A percentile compares a stretch with the other conserved stretches of the same genome.
Conservation (phyloP, 202 grass and related monocot species). For the Panicum hallii region DNA sequence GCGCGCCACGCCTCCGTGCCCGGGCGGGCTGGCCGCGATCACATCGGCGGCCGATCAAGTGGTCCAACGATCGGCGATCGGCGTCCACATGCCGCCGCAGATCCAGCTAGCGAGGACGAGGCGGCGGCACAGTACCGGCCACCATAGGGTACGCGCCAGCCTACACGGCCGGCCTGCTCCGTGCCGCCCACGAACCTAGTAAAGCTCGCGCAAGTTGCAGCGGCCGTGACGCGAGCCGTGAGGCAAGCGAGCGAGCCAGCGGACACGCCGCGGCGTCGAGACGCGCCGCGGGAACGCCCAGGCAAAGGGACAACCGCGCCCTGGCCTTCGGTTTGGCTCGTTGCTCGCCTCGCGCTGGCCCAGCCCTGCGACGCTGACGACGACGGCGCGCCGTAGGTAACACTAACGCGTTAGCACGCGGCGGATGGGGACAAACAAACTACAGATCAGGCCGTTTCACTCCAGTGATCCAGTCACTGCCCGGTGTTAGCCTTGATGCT, state of each 20-base stretch:
- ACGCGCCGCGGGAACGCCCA: not conserved
- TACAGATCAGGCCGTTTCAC: not conserved
- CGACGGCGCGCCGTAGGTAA: not conserved
- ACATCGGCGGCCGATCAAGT: slow-evolving; percentile 1
- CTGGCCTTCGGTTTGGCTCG: not conserved
- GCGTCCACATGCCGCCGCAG: not conserved
- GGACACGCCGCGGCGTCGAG: not conserved
- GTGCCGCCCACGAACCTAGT: not conserved
- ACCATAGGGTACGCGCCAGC: no score
- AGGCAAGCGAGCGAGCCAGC: not conserved
- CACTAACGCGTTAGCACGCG: not conserved
- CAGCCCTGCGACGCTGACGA: not conserved
- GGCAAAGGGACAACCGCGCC: slow-evolving; percentile 5
- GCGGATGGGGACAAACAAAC: not conserved
- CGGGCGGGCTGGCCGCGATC: not conserved
- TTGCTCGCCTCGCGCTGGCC: not conserved
- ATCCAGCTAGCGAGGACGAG: not conserved
- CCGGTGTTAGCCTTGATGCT: no score
- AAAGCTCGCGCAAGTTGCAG: not conserved
- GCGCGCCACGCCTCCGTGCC: not conserved
- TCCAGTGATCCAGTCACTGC: no score
- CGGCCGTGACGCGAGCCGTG: not conserved
- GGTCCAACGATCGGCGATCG: not conserved
- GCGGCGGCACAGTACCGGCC: no score
- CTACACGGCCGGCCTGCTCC: not conserved